These are phyloP conservation scores for Myxozyma melibiosi DNA, from an alignment of 805 yeast species.

Conservation along the genomic window DNA sequence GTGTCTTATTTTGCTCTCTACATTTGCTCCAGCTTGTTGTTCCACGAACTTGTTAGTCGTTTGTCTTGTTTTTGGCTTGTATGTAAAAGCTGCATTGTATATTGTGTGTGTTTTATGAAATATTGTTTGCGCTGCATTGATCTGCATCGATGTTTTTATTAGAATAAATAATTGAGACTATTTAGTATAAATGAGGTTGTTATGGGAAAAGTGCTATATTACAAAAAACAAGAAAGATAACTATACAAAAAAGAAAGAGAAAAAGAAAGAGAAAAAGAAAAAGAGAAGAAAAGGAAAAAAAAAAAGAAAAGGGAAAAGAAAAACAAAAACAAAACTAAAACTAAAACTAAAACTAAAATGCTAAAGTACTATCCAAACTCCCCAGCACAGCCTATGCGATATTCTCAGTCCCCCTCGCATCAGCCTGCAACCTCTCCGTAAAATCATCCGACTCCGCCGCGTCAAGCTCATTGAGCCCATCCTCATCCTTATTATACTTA, in stretches of 20 bases:
- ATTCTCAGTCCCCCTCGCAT: conserved; percentile 22
- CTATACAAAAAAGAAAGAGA: too few relatives aligned
- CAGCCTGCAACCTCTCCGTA: conserved; percentile 11
- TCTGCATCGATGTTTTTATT: too few relatives aligned
- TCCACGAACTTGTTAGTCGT: too few relatives aligned
- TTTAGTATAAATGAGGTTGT: too few relatives aligned
- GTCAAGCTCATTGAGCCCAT: conserved; percentile 58
- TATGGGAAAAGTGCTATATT: too few relatives aligned
- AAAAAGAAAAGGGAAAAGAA: neutral
- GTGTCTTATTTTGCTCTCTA: too few relatives aligned
- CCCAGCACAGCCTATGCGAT: conserved; percentile 6
- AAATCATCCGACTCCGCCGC: conserved; percentile 4
- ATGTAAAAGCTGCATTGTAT: neutral
- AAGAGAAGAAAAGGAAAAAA: too few relatives aligned
- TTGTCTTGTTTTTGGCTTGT: neutral
- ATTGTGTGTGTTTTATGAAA: neutral
- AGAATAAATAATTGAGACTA: too few relatives aligned
- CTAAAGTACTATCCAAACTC: neutral
- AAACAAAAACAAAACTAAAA: neutral
- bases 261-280: too few relatives aligned
- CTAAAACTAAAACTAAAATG: neutral
- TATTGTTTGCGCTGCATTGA: neutral
- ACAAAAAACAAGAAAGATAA: too few relatives aligned
- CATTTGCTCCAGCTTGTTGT: too few relatives aligned
- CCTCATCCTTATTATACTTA: conserved; percentile 58